These are phyloP conservation scores for Tillandsia fasciculata DNA, from an alignment of 176 grass and related monocot species.

Conservation along the genomic window DNA sequence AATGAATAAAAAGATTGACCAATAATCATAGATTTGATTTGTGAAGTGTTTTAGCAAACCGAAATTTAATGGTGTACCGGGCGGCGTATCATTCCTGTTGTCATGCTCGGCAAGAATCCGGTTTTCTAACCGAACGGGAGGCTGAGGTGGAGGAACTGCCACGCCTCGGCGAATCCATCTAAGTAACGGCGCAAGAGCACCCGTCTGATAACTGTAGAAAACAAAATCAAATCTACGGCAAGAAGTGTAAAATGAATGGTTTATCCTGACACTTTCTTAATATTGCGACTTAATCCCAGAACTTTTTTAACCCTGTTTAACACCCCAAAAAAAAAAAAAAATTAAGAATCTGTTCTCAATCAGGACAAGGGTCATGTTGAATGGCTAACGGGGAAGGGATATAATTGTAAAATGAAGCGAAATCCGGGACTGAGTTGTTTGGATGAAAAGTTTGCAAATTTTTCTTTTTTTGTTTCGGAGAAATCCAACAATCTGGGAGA, in stretches of 20 bases:
- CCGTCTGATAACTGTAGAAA: conserved; percentile 73
- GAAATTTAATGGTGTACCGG: conserved; percentile 21
- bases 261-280: background rate
- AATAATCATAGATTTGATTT: no score
- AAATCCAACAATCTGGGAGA: no score
- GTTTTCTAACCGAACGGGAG: conserved; percentile 38
- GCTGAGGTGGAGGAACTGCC: conserved; percentile 49
- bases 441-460: no score
- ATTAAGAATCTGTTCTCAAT: no score
- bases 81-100: conserved; percentile 37
- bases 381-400: no score
- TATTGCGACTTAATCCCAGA: background rate
- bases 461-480: no score
- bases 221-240: conserved; percentile 6
- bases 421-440: no score
- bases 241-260: background rate
- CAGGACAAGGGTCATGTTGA: no score
- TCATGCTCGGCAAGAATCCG: conserved; percentile 33
- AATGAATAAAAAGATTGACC: no score
- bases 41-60: no score
- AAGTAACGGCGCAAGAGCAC: conserved; percentile 61
- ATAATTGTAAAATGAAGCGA: no score
- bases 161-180: conserved; percentile 55
- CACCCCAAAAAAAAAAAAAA: no score
- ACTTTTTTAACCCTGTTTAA: background rate